Evolutionary conservation across 2,329 filamentous ascomycete species (phyloP).

Genomic region (Fusarium tricinctum): DNA sequence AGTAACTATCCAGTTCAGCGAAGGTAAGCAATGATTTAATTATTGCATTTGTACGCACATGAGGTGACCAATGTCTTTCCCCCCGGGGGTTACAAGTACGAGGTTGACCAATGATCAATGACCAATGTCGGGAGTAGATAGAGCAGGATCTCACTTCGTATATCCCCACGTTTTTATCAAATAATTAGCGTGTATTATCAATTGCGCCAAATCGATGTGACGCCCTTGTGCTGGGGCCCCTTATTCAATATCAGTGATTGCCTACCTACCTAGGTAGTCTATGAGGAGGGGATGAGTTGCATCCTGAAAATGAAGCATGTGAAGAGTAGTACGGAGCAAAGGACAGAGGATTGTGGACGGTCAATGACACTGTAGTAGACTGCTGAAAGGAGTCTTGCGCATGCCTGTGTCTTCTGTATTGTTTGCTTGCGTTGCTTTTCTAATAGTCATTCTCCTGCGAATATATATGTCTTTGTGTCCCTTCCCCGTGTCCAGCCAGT

Average conservation of each 20-base stretch:
- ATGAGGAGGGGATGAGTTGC: constrained; percentile 21
- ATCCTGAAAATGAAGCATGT: constrained; percentile 7
- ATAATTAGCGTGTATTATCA: neutral
- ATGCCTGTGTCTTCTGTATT: constrained; percentile 19
- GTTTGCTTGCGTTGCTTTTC: constrained; percentile 13
- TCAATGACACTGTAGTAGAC: constrained; percentile 21
- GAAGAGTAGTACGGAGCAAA: neutral
- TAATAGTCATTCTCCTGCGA: constrained; percentile 22
- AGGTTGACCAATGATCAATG: too few relatives aligned
- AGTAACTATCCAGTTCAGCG: too few relatives aligned
- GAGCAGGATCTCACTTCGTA: too few relatives aligned
- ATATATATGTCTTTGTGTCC: constrained; percentile 14
- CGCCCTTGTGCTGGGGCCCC: constrained; percentile 14
- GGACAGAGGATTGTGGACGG: neutral
- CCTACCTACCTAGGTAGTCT: neutral
- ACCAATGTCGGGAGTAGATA: neutral
- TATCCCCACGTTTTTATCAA: neutral
- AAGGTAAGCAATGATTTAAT: too few relatives aligned
- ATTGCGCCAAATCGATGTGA: constrained; percentile 11
- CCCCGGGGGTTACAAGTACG: neutral
- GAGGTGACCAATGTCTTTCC: too few relatives aligned
- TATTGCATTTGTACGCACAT: too few relatives aligned
- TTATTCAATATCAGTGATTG: constrained; percentile 21
- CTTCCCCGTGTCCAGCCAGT: constrained; percentile 20
- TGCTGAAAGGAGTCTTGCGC: constrained; percentile 8